These are phyloP conservation scores for Wickerhamiella dianesei DNA, from an alignment of 805 yeast genomes.

Conservation along the genomic window DNA sequence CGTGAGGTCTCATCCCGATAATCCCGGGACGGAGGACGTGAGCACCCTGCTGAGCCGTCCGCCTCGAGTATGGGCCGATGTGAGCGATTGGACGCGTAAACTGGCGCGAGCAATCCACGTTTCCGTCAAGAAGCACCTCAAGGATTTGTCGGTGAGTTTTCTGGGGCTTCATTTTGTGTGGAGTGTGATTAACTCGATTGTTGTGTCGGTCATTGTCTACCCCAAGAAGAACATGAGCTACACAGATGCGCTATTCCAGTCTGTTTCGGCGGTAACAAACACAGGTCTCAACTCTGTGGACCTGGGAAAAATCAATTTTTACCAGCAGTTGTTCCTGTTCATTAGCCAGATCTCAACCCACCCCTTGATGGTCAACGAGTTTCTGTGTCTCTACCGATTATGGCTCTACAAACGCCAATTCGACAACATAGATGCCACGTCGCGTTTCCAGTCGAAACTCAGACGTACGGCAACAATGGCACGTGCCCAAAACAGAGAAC, in stretches of 20 bases:
- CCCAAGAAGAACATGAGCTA: slow-evolving; percentile 56
- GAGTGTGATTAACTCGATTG: slow-evolving; percentile 41
- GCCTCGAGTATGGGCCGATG: background rate
- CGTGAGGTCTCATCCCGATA: background rate
- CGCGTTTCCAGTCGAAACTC: slow-evolving; percentile 70
- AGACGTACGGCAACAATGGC: slow-evolving; percentile 64
- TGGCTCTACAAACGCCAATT: slow-evolving; percentile 84
- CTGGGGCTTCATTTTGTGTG: slow-evolving; percentile 37
- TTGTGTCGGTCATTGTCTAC: slow-evolving; percentile 64
- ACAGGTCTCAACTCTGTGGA: slow-evolving; percentile 83
- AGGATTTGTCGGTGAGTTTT: slow-evolving; percentile 12
- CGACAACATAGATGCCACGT: slow-evolving; percentile 62
- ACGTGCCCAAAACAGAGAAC: slow-evolving; percentile 24
- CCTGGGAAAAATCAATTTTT: slow-evolving; percentile 46
- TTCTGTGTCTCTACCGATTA: slow-evolving; percentile 59
- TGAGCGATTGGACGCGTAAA: background rate
- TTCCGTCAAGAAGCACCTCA: background rate
- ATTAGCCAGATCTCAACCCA: slow-evolving; percentile 54
- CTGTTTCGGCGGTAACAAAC: slow-evolving; percentile 71
- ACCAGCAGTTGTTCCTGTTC: slow-evolving; percentile 70
- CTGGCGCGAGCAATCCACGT: background rate
- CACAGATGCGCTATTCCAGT: slow-evolving; percentile 66
- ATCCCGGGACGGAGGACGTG: background rate
- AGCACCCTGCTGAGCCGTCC: background rate
- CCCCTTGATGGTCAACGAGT: slow-evolving; percentile 79